A percentile compares a stretch with the other conserved stretches of the same genome.
These are phyloP conservation scores for Juglanconis juglandina DNA, from an alignment of 2,329 filamentous ascomycete genomes.

Conservation along the genomic window DNA sequence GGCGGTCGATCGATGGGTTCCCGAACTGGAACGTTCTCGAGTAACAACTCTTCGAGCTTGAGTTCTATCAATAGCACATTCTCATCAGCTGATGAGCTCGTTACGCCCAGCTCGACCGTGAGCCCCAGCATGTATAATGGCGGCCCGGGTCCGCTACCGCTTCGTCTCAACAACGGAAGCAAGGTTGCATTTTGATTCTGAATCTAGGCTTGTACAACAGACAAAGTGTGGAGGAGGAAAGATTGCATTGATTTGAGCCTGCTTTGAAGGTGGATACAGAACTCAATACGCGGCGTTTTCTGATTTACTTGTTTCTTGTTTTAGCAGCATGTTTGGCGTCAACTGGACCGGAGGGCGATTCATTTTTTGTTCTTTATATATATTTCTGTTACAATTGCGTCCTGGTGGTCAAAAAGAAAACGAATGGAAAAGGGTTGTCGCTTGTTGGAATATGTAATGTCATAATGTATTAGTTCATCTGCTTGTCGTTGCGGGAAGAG, in stretches of 20 bases:
- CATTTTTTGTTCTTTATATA: not conserved
- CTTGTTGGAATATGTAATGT: not conserved
- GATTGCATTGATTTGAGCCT: not conserved
- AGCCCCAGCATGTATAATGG: slow-evolving; percentile 22
- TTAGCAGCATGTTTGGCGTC: slow-evolving; percentile 8
- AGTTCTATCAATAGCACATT: slow-evolving; percentile 29
- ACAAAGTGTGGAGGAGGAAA: not conserved
- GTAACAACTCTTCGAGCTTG: slow-evolving; percentile 58
- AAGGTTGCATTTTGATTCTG: slow-evolving; percentile 26
- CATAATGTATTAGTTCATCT: not conserved
- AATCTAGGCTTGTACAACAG: not conserved
- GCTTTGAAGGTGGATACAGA: not conserved
- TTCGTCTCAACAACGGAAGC: slow-evolving; percentile 28
- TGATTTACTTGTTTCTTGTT: not conserved
- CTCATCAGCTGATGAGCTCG: slow-evolving; percentile 26
- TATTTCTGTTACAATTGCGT: not conserved
- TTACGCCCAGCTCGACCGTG: slow-evolving; percentile 28
- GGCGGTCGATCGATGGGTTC: slow-evolving; percentile 54
- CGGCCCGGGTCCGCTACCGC: slow-evolving; percentile 23
- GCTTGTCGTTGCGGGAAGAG: too few relatives aligned
- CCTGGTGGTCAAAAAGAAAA: not conserved
- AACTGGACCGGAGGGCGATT: not conserved
- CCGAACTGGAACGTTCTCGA: slow-evolving; percentile 55
- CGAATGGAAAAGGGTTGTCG: not conserved
- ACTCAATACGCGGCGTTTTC: not conserved